Evolutionary conservation across 2,329 filamentous ascomycete species (phyloP).

Genomic region (Drechslerella stenobrocha): DNA sequence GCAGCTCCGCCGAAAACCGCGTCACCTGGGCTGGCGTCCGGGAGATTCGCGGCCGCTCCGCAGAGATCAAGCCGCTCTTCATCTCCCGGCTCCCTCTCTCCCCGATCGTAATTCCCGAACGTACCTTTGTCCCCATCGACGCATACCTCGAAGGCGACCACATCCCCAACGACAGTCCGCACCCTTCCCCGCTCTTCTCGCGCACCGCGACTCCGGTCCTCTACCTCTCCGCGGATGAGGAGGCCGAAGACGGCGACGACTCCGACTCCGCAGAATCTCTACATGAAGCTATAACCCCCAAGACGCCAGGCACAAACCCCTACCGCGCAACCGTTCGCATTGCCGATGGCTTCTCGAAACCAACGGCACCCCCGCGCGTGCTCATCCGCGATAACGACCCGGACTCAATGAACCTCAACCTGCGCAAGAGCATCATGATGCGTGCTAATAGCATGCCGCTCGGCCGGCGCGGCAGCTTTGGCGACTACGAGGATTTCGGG

Average conservation of each 20-base stretch:
- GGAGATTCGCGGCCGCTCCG: slow-evolving; percentile 28
- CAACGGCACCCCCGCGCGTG: slow-evolving; percentile 1
- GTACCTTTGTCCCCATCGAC: not conserved
- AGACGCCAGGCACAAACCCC: slow-evolving; percentile 5
- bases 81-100: not conserved
- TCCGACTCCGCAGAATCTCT: slow-evolving; percentile 26
- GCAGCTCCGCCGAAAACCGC: slow-evolving; percentile 4
- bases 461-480: not conserved
- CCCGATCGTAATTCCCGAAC: not conserved
- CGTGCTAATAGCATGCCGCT: slow-evolving; percentile 14
- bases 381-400: slow-evolving; percentile 19
- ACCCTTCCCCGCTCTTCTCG: slow-evolving; percentile 19
- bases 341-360: not conserved
- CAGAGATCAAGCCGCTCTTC: slow-evolving; percentile 20
- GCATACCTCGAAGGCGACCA: not conserved
- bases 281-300: slow-evolving; percentile 22
- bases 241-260: not conserved
- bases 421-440: slow-evolving; percentile 22
- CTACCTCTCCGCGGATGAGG: slow-evolving; percentile 3
- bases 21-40: slow-evolving; percentile 7
- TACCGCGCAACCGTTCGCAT: not conserved
- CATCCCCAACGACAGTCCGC: slow-evolving; percentile 1
- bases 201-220: slow-evolving; percentile 33
- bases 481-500: slow-evolving; percentile 12
- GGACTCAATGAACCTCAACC: slow-evolving; percentile 15